A percentile compares a stretch with the other conserved stretches of the same genome.
These are phyloP conservation scores for Syncephalastrum contaminatum DNA, from an alignment of 371 early-diverging fungal species.

Conservation along the genomic window DNA sequence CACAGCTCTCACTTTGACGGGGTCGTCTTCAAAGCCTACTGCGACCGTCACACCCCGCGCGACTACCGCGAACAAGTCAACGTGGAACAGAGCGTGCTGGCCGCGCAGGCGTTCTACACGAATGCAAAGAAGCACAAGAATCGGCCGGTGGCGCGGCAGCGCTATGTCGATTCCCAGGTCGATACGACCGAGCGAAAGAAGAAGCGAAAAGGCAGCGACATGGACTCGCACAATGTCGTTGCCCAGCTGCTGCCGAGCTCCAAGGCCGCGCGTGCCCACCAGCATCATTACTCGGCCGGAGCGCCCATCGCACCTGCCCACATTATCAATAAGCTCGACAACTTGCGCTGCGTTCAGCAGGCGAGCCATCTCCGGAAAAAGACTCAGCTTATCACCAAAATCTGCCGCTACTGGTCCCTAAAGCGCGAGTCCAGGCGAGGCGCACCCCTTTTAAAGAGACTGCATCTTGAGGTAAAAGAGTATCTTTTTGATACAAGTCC, in stretches of 20 bases:
- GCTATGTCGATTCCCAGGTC: constrained; percentile 25
- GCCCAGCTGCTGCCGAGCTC: constrained; percentile 43
- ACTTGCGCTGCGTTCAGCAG: constrained; percentile 38
- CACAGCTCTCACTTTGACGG: constrained; percentile 47
- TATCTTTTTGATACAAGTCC: not conserved
- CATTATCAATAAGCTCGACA: constrained; percentile 66
- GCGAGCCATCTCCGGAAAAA: constrained; percentile 51
- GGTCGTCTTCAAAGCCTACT: constrained; percentile 70
- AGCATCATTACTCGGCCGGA: constrained; percentile 55
- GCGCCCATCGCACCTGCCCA: constrained; percentile 70
- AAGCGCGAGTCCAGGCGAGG: constrained; percentile 88
- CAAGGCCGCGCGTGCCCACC: constrained; percentile 63
- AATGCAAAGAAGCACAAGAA: constrained; percentile 6
- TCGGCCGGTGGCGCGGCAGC: constrained; percentile 15
- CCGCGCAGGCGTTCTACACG: constrained; percentile 36
- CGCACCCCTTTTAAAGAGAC: constrained; percentile 88
- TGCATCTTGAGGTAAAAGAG: constrained; percentile 85
- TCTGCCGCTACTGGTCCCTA: constrained; percentile 92
- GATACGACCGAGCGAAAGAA: constrained; percentile 31
- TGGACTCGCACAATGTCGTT: constrained; percentile 12
- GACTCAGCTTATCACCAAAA: constrained; percentile 52
- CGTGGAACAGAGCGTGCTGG: constrained; percentile 35
- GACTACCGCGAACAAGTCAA: constrained; percentile 64
- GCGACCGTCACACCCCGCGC: constrained; percentile 82
- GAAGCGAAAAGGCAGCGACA: constrained; percentile 16